These are phyloP conservation scores for Millerozyma acaciae DNA, from an alignment of 805 yeast genomes.

Conservation along the genomic window DNA sequence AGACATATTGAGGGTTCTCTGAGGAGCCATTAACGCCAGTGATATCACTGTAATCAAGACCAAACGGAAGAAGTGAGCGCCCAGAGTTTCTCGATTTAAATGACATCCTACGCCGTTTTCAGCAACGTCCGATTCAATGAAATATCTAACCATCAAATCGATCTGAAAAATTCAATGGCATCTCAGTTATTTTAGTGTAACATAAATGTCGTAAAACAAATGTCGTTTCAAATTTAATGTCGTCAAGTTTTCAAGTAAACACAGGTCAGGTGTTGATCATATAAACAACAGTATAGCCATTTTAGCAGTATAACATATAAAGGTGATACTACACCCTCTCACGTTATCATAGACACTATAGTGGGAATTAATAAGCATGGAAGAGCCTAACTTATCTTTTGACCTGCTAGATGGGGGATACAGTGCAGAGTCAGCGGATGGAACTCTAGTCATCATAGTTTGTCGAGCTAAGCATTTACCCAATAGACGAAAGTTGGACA, in stretches of 20 bases:
- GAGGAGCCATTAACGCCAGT: conserved; percentile 29
- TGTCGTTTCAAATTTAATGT: background rate
- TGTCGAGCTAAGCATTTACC: conserved; percentile 83
- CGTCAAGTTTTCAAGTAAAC: conserved; percentile 1
- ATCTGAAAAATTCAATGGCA: too few species aligned
- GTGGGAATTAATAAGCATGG: too few species aligned
- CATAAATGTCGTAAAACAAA: background rate
- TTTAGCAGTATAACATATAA: too few species aligned
- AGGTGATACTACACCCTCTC: too few species aligned
- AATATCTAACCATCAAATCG: too few species aligned
- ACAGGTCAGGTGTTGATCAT: too few species aligned
- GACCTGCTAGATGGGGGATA: background rate
- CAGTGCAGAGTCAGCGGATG: conserved; percentile 38
- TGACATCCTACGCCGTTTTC: conserved; percentile 41
- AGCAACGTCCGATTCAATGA: too few species aligned
- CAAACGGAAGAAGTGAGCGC: conserved; percentile 61
- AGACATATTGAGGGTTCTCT: conserved; percentile 42
- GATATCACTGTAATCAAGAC: conserved; percentile 64
- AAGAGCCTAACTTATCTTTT: too few species aligned
- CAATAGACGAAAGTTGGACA: conserved; percentile 80
- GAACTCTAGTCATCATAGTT: conserved; percentile 68
- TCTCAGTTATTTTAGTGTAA: too few species aligned
- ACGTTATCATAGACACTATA: too few species aligned
- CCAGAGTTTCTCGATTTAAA: conserved; percentile 47
- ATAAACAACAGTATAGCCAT: too few species aligned